A percentile compares a stretch with the other conserved stretches of the same genome.
These are phyloP conservation scores for Porcisia deanei DNA, from an alignment of 208 protist genomes.

Conservation along the genomic window DNA sequence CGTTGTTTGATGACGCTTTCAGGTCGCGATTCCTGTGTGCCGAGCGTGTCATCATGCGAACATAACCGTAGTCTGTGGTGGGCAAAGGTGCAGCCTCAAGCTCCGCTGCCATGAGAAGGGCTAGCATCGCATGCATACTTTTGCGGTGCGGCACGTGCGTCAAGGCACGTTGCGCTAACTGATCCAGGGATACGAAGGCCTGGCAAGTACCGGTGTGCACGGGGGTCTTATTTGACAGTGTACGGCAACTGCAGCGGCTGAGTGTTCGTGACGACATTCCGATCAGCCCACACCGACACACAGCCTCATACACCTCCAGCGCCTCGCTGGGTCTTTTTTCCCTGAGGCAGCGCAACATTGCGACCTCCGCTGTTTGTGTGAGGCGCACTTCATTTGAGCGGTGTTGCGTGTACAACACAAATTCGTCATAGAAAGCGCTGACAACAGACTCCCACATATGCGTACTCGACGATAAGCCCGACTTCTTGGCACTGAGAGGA, in stretches of 20 bases:
- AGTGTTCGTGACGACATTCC: constrained; percentile 7
- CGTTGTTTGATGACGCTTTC: neutral
- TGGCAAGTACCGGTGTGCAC: neutral
- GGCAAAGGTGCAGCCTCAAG: neutral
- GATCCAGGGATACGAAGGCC: constrained; percentile 10
- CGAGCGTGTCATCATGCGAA: too few species aligned
- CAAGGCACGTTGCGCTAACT: constrained; percentile 23
- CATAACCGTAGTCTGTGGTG: neutral
- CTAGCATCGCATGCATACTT: constrained; percentile 15
- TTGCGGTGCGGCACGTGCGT: constrained; percentile 19
- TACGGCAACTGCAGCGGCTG: neutral
- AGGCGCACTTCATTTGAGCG: constrained; percentile 6
- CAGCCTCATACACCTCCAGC: constrained; percentile 48
- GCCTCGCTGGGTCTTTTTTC: constrained; percentile 52
- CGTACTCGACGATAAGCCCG: constrained; percentile 10
- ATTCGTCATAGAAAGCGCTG: constrained; percentile 27
- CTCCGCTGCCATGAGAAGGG: constrained; percentile 31
- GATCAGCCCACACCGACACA: constrained; percentile 38
- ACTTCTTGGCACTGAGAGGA: neutral
- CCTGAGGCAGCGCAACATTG: constrained; percentile 62
- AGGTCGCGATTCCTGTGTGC: neutral
- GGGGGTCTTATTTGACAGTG: neutral
- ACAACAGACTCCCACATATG: constrained; percentile 38
- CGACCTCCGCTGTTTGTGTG: constrained; percentile 20
- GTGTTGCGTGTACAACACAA: constrained; percentile 5